phyloP scores from a whole-genome alignment of 2,329 filamentous ascomycete species.

The Fusarium brevicatenulatum region DNA sequence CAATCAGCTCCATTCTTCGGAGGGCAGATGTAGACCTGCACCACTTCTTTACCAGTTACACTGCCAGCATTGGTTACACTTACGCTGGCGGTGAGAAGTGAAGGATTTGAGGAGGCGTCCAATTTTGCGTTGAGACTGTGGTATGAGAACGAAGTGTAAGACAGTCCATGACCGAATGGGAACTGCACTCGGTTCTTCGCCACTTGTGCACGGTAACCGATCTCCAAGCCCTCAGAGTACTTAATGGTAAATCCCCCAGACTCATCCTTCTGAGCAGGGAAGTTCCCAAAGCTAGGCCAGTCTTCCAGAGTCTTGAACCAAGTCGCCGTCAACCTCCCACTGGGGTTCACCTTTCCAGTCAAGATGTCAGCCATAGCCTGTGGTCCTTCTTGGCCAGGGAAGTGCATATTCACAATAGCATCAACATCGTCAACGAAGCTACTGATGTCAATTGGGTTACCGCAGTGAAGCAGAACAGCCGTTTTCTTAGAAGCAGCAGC shows the following conservation, averaged over 20 bases:
- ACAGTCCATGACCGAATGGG: slow-evolving; percentile 24
- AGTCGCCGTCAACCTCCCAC: background rate
- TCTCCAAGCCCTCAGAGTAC: slow-evolving; percentile 18
- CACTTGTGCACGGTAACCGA: slow-evolving; percentile 20
- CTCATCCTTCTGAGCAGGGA: slow-evolving; percentile 6
- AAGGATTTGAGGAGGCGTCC: background rate
- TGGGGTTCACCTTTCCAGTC: background rate
- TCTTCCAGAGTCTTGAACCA: background rate
- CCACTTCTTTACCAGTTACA: slow-evolving; percentile 15
- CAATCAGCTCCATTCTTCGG: background rate
- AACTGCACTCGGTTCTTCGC: background rate
- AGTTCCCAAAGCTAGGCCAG: background rate
- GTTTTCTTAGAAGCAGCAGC: background rate
- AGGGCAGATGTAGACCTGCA: slow-evolving; percentile 11
- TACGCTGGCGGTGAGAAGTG: accelerated
- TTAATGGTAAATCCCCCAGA: background rate
- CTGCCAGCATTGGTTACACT: slow-evolving; percentile 10
- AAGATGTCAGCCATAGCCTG: background rate
- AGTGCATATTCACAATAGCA: background rate
- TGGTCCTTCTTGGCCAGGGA: background rate
- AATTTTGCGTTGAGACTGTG: background rate
- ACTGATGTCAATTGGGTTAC: background rate
- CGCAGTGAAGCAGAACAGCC: background rate
- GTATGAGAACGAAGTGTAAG: slow-evolving; percentile 16
- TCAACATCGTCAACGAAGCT: background rate